Conservation (phyloP, 2,329 filamentous ascomycete species). For the Monosporascus sp. region DNA sequence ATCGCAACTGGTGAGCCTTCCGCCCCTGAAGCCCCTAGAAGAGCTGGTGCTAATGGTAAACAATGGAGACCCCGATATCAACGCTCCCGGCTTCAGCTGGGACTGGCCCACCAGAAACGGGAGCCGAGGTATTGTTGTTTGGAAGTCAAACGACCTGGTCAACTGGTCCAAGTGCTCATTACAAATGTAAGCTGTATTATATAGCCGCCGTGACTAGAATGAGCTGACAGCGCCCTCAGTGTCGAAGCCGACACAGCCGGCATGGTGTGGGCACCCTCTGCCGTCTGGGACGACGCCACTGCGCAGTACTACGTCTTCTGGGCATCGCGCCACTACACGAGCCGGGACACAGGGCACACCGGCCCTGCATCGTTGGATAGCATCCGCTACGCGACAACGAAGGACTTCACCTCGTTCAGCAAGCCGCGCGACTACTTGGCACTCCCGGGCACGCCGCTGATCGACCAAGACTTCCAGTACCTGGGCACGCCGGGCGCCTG, state of each 20-base stretch:
- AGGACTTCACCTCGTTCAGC: constrained; percentile 44
- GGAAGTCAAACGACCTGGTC: constrained; percentile 30
- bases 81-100: constrained; percentile 30
- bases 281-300: constrained; percentile 28
- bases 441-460: constrained; percentile 35
- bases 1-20: constrained; percentile 29
- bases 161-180: constrained; percentile 27
- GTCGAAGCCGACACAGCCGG: constrained; percentile 29
- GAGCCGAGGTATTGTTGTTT: constrained; percentile 31
- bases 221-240: constrained; percentile 3
- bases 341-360: constrained; percentile 38
- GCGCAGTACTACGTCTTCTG: constrained; percentile 43
- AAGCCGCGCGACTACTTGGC: constrained; percentile 39
- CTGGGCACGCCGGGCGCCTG: constrained; percentile 35
- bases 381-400: constrained; percentile 46
- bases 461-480: constrained; percentile 44
- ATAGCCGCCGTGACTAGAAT: neutral
- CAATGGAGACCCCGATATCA: constrained; percentile 32
- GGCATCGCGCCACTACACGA: constrained; percentile 39
- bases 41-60: neutral
- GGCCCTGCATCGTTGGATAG: constrained; percentile 34
- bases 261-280: constrained; percentile 34
- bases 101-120: constrained; percentile 29
- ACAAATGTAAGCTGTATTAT: constrained; percentile 11
- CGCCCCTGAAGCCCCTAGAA: neutral